phyloP scores from a whole-genome alignment of 176 grass and related monocot genomes.

The Avena sativa region DNA sequence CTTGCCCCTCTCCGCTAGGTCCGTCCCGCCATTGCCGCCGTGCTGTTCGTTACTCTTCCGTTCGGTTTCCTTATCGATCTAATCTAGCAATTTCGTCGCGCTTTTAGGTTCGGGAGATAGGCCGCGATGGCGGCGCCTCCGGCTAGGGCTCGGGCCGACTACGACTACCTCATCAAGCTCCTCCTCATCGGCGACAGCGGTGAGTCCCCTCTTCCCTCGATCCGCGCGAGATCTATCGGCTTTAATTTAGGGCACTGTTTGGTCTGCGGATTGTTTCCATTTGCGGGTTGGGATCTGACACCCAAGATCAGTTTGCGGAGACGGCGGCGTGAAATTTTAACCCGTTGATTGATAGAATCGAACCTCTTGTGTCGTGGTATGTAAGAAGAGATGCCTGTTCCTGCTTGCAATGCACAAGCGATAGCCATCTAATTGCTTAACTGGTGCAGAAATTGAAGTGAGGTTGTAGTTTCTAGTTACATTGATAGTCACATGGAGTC shows the following conservation, averaged over 20 bases:
- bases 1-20: neutral
- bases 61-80: neutral
- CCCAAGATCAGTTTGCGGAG: neutral
- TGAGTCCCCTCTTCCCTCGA: conserved; percentile 32
- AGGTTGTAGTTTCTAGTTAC: neutral
- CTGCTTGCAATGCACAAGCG: neutral
- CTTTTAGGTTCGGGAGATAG: conserved; percentile 37
- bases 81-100: conserved; percentile 33
- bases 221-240: conserved; percentile 43
- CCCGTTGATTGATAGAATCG: neutral
- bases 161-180: conserved; percentile 69
- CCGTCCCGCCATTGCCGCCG: neutral
- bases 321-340: neutral
- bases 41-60: neutral
- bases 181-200: conserved; percentile 70
- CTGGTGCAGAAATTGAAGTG: neutral
- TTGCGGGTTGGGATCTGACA: conserved; percentile 26
- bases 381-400: neutral
- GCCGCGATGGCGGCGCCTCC: conserved; percentile 58
- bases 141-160: conserved; percentile 64
- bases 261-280: neutral
- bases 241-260: neutral
- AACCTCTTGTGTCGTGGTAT: neutral
- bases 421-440: neutral
- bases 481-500: neutral